phyloP scores from a whole-genome alignment of 306 rosid genomes.

The Pterocarpus macrocarpus region DNA sequence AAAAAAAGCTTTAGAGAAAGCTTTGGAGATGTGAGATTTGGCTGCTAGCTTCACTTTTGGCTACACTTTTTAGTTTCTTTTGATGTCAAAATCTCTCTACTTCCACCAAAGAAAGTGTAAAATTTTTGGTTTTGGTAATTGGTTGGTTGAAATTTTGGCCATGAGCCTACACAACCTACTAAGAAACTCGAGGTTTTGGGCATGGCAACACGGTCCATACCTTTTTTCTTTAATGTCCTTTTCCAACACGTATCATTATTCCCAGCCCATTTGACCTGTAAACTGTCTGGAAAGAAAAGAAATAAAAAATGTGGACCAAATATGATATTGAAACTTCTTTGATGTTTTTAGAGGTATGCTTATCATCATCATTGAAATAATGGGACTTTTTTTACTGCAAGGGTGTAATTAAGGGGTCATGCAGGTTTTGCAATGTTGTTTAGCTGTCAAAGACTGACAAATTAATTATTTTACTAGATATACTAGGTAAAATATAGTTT shows the following conservation, averaged over 20 bases:
- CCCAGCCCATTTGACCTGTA: conserved; percentile 55
- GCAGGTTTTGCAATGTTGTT: conserved; percentile 29
- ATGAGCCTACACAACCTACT: conserved; percentile 18
- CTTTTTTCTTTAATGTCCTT: conserved; percentile 46
- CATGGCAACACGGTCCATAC: conserved; percentile 43
- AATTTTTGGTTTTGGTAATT: conserved; percentile 35
- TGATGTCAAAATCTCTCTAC: conserved; percentile 50
- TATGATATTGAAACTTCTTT: conserved; percentile 47
- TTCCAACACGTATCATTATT: conserved; percentile 51
- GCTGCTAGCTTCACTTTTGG: conserved; percentile 58
- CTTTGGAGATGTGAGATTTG: conserved; percentile 58
- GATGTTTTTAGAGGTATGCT: conserved; percentile 8
- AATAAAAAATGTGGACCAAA: conserved; percentile 49
- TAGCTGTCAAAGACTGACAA: conserved; percentile 21
- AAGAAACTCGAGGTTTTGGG: conserved; percentile 40
- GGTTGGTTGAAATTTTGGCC: conserved; percentile 34
- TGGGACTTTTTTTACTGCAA: conserved; percentile 21
- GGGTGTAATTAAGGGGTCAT: not conserved
- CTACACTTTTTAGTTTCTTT: conserved; percentile 57
- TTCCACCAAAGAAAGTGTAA: conserved; percentile 35
- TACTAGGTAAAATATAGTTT: conserved; percentile 23
- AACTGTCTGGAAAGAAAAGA: conserved; percentile 45
- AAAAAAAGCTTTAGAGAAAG: conserved; percentile 46
- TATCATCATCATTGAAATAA: conserved; percentile 42
- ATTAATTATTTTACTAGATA: conserved; percentile 31